Percentiles rank a stretch among this genome's conserved stretches.
Conservation (phyloP, 2,329 filamentous ascomycete genomes). For the Ampelomyces quisqualis region DNA sequence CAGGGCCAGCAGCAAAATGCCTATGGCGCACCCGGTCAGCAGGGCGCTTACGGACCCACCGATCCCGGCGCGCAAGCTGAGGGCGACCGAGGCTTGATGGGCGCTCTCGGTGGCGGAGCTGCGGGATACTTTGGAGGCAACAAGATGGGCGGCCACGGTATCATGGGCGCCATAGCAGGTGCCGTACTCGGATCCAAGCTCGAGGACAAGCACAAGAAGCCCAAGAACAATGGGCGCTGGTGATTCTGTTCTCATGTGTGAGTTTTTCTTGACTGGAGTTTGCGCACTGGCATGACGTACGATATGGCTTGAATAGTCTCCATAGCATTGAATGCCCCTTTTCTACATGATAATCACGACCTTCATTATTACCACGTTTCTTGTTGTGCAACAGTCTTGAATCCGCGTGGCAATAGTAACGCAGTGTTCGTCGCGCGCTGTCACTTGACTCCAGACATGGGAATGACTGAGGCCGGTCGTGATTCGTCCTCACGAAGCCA, state of each 20-base stretch:
- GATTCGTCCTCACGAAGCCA: too few species aligned
- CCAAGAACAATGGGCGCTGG: constrained; percentile 21
- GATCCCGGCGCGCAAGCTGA: constrained; percentile 51
- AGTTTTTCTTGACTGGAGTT: neutral
- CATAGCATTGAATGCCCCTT: neutral
- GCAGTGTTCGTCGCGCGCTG: too few species aligned
- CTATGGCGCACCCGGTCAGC: constrained; percentile 43
- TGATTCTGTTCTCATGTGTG: constrained; percentile 7
- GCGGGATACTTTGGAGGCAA: constrained; percentile 59
- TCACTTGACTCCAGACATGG: too few species aligned
- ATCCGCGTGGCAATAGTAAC: too few species aligned
- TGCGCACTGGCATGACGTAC: neutral
- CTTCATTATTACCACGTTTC: neutral
- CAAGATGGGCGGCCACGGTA: constrained; percentile 56
- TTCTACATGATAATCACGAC: neutral
- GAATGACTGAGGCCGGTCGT: too few species aligned
- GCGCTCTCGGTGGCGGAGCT: constrained; percentile 58
- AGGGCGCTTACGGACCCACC: constrained; percentile 47
- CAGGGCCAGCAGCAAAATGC: constrained; percentile 28
- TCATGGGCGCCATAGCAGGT: constrained; percentile 60
- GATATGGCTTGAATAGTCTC: neutral
- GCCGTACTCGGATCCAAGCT: constrained; percentile 58
- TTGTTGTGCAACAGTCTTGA: too few species aligned
- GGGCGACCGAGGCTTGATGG: constrained; percentile 59
- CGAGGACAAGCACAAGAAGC: constrained; percentile 56